Conservation (phyloP, 2,329 filamentous ascomycete species). For the Fusarium pseudoanthophilum region DNA sequence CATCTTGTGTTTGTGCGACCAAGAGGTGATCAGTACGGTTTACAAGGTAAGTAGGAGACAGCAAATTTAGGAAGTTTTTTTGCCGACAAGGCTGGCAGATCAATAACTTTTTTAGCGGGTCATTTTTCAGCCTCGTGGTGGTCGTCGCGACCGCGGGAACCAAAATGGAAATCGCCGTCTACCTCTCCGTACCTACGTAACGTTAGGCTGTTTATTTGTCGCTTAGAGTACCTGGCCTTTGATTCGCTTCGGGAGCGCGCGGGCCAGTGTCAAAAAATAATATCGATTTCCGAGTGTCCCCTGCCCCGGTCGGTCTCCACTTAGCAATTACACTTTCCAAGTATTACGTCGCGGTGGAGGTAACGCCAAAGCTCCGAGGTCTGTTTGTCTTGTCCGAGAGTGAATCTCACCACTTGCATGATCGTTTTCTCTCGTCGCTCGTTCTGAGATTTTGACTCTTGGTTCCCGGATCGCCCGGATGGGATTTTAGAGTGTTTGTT, state of each 20-base stretch:
- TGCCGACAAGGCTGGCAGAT: slow-evolving; percentile 33
- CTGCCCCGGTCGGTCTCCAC: slow-evolving; percentile 31
- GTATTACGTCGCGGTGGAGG: slow-evolving; percentile 42
- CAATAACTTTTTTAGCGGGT: slow-evolving; percentile 34
- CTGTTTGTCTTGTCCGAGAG: slow-evolving; percentile 34
- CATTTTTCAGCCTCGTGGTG: slow-evolving; percentile 29
- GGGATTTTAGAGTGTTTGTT: slow-evolving; percentile 41
- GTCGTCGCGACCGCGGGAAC: neutral
- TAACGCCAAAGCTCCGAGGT: slow-evolving; percentile 44
- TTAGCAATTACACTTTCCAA: slow-evolving; percentile 24
- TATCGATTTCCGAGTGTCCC: slow-evolving; percentile 30
- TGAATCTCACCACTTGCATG: slow-evolving; percentile 43
- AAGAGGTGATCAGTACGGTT: slow-evolving; percentile 5
- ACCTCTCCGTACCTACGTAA: neutral
- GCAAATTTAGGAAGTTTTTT: slow-evolving; percentile 34
- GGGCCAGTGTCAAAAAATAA: slow-evolving; percentile 32
- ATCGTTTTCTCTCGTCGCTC: slow-evolving; percentile 26
- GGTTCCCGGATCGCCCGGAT: slow-evolving; percentile 48
- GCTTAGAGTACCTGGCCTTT: slow-evolving; percentile 1
- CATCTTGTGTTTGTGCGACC: slow-evolving; percentile 61
- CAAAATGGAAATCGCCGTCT: slow-evolving; percentile 10
- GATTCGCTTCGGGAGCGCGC: slow-evolving; percentile 34
- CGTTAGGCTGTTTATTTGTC: slow-evolving; percentile 1
- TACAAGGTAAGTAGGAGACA: neutral
- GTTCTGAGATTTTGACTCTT: slow-evolving; percentile 28